A percentile compares a stretch with the other conserved stretches of the same genome.
phyloP scores from a whole-genome alignment of 768 basidiomycete species.

The Podaxis sp. region DNA sequence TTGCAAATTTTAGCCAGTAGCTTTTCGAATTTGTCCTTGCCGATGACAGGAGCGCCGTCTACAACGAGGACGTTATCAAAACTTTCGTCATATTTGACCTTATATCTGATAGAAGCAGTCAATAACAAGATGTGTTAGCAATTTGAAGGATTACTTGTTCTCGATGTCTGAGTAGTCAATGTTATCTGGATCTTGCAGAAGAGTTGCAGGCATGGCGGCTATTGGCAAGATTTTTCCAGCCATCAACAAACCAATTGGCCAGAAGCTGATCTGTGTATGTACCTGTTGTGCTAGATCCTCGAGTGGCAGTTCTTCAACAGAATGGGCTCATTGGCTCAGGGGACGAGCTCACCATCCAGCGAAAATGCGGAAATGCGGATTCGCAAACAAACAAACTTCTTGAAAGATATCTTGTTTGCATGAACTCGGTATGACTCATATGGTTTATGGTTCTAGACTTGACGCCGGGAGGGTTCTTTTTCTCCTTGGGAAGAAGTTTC shows the following conservation, averaged over 20 bases:
- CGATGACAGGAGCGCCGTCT: conserved; percentile 89
- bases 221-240: conserved; percentile 11
- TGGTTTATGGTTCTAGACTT: too few species aligned
- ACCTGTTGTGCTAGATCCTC: conserved; percentile 14
- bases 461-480: too few species aligned
- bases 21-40: conserved; percentile 78
- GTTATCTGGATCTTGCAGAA: conserved; percentile 46
- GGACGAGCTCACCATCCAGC: too few species aligned
- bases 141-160: conserved; percentile 49
- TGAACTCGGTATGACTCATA: too few species aligned
- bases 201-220: conserved; percentile 42
- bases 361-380: too few species aligned
- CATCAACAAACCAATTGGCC: not conserved
- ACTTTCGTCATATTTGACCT: conserved; percentile 77
- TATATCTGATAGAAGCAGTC: conserved; percentile 53
- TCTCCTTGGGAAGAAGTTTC: too few species aligned
- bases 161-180: conserved; percentile 91
- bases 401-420: too few species aligned
- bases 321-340: not conserved
- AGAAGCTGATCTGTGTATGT: conserved; percentile 13
- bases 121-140: not conserved
- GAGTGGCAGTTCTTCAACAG: too few species aligned
- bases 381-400: too few species aligned
- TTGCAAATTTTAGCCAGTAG: conserved; percentile 78
- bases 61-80: conserved; percentile 91